phyloP scores from a whole-genome alignment of 306 rosid genomes.

The Heteromeles arbutifolia region DNA sequence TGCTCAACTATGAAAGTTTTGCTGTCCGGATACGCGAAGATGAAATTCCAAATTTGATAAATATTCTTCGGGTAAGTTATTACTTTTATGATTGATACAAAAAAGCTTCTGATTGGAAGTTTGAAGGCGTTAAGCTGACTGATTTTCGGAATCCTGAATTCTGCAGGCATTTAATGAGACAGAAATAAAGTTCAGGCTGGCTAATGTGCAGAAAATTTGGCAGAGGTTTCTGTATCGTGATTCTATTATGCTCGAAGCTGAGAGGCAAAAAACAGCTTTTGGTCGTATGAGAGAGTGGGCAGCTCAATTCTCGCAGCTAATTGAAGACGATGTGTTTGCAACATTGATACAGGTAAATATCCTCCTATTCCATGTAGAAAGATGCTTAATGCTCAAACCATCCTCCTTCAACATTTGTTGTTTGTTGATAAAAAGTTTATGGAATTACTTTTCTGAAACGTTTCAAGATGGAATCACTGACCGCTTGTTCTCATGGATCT shows the following conservation, averaged over 20 bases:
- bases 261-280: slow-evolving; percentile 51
- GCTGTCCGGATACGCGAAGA: slow-evolving; percentile 75
- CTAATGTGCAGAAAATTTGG: slow-evolving; percentile 70
- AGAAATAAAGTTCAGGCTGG: slow-evolving; percentile 63
- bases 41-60: slow-evolving; percentile 68
- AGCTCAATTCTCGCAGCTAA: slow-evolving; percentile 38
- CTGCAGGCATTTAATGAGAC: slow-evolving; percentile 67
- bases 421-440: background rate
- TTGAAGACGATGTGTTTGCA: slow-evolving; percentile 60
- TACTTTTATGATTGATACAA: slow-evolving; percentile 1
- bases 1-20: slow-evolving; percentile 77
- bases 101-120: background rate
- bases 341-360: slow-evolving; percentile 68
- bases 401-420: background rate
- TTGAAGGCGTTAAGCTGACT: slow-evolving; percentile 15
- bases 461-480: background rate
- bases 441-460: background rate
- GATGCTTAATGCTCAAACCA: background rate
- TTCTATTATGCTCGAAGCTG: slow-evolving; percentile 82
- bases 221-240: slow-evolving; percentile 79
- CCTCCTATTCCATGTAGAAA: background rate
- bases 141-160: slow-evolving; percentile 10
- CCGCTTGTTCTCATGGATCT: slow-evolving; percentile 7
- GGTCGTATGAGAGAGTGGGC: slow-evolving; percentile 71
- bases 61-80: slow-evolving; percentile 54